Evolutionary conservation across 345 rosid genomes (phyloP).

Genomic region (Corchorus olitorius): DNA sequence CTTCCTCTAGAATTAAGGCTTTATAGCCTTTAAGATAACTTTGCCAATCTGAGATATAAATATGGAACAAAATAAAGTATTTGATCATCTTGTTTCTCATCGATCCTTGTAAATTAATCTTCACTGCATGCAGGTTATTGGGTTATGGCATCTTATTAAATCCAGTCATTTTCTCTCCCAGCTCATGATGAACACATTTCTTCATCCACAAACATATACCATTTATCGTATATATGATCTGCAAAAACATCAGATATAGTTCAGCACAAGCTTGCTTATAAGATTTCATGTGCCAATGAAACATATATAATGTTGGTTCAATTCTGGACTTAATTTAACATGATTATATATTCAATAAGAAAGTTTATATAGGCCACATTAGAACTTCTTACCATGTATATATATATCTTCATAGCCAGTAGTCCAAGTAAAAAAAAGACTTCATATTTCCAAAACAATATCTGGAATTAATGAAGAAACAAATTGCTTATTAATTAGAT

Average conservation of each 20-base stretch:
- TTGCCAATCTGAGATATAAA: background rate
- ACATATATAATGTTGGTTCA: no score
- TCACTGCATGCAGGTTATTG: background rate
- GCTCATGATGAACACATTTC: background rate
- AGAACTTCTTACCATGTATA: background rate
- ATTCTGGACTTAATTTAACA: no score
- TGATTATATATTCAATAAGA: background rate
- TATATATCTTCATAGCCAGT: background rate
- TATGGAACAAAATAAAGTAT: background rate
- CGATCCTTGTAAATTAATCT: background rate
- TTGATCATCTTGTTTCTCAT: background rate
- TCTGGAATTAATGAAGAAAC: background rate
- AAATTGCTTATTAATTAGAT: no score
- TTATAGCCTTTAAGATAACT: background rate
- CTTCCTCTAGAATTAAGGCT: background rate
- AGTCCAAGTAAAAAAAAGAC: no score
- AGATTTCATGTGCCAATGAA: no score
- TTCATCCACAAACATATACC: background rate
- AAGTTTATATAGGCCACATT: background rate
- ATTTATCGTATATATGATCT: background rate
- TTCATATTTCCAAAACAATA: constrained; percentile 19
- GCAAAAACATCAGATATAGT: background rate
- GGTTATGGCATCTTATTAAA: background rate
- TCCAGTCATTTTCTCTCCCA: background rate
- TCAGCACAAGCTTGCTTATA: no score